Evolutionary conservation across 192 early-diverging fungal species (phyloP).

Genomic region (Rhizophagus sp.): DNA sequence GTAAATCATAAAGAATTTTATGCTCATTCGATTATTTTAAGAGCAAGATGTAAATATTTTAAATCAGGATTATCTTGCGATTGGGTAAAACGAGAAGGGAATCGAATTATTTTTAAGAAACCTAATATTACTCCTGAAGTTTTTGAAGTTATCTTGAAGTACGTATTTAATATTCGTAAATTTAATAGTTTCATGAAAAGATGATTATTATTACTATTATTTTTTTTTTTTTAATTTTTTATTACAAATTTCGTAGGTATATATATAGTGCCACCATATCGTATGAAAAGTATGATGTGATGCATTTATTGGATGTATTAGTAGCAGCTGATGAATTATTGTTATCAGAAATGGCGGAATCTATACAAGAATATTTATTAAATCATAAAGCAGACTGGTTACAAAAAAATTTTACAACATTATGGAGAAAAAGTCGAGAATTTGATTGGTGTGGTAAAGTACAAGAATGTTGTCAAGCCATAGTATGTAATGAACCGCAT

Average conservation of each 20-base stretch:
- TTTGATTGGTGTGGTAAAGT: conserved; percentile 8
- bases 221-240: no score
- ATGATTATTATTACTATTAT: no score
- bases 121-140: neutral
- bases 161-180: neutral
- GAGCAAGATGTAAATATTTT: conserved; percentile 1
- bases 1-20: neutral
- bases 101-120: neutral
- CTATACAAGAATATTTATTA: neutral
- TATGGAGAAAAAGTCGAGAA: conserved; percentile 1
- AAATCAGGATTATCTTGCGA: neutral
- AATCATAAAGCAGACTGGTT: conserved; percentile 4
- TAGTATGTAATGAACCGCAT: conserved; percentile 2
- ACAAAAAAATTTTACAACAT: neutral
- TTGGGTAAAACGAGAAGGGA: neutral
- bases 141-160: neutral
- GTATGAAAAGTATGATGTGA: neutral
- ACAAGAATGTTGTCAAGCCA: conserved; percentile 3
- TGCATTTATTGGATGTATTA: conserved; percentile 13
- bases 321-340: conserved; percentile 14
- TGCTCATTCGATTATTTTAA: neutral
- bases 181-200: no score
- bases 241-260: neutral
- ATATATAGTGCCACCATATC: neutral
- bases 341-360: conserved; percentile 3